These are phyloP conservation scores for Thelonectria rubi DNA, from an alignment of 2,329 filamentous ascomycete genomes.

Conservation along the genomic window DNA sequence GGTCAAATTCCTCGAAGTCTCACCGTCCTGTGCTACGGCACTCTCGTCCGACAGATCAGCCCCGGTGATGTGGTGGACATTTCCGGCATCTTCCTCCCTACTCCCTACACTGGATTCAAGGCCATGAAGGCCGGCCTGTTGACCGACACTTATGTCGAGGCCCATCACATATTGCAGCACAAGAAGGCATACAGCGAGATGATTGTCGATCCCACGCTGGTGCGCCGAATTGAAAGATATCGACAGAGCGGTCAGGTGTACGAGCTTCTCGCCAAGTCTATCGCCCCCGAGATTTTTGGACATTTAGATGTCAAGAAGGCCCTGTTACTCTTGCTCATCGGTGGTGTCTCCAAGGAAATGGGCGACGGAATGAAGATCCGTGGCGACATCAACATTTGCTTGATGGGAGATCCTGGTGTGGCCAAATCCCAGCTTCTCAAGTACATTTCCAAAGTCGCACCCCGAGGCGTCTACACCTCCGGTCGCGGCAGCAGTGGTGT, in stretches of 20 bases:
- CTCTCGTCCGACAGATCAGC: conserved; percentile 84
- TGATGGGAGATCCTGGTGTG: conserved; percentile 99
- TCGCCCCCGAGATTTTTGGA: conserved; percentile 96
- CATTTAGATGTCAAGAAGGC: conserved; percentile 99
- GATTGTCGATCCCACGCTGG: conserved; percentile 79
- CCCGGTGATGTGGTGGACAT: conserved; percentile 95
- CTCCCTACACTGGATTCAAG: conserved; percentile 98
- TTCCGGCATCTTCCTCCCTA: conserved; percentile 94
- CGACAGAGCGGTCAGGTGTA: conserved; percentile 90
- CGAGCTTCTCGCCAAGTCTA: conserved; percentile 93
- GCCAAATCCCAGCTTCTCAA: conserved; percentile 98
- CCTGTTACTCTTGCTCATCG: conserved; percentile 91
- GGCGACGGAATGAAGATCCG: conserved; percentile 98
- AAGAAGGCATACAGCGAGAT: conserved; percentile 98
- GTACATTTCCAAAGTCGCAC: conserved; percentile 98
- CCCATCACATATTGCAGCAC: conserved; percentile 92
- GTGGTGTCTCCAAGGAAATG: conserved; percentile 95
- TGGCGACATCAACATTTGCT: conserved; percentile 97
- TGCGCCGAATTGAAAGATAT: conserved; percentile 86
- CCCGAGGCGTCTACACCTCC: conserved; percentile 86
- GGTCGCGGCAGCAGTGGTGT: conserved; percentile 84
- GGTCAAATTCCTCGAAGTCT: conserved; percentile 94
- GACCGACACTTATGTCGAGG: conserved; percentile 96
- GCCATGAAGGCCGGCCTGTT: conserved; percentile 95
- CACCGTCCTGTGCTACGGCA: conserved; percentile 89